A percentile compares a stretch with the other conserved stretches of the same genome.
Conservation (phyloP, 176 grass and related monocot genomes). For the Echinochloa phyllopogon region DNA sequence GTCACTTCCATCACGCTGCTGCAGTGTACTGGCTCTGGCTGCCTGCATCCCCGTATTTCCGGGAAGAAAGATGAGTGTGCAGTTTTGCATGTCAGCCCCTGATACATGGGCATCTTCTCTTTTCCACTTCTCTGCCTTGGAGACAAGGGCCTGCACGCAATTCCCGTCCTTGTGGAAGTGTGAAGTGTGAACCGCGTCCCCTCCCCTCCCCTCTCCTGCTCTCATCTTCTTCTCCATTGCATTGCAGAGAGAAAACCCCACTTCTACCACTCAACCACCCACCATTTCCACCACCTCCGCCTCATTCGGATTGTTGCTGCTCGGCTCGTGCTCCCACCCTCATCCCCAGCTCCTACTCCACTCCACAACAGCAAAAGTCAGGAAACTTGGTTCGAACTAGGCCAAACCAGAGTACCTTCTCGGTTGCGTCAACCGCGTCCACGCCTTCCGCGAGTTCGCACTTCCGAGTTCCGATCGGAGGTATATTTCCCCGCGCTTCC, state of each 20-base stretch:
- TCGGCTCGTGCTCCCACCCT: background rate
- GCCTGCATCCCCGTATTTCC: too few species aligned
- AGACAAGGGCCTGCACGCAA: background rate
- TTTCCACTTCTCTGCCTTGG: background rate
- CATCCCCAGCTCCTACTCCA: background rate
- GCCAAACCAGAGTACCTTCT: background rate
- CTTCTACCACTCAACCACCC: background rate
- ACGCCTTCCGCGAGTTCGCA: background rate
- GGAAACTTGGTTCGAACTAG: background rate
- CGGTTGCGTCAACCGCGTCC: background rate
- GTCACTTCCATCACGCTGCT: too few species aligned
- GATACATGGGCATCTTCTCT: background rate
- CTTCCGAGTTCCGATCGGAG: background rate
- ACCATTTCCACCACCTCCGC: background rate
- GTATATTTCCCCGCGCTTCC: background rate
- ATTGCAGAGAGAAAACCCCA: conserved; percentile 15
- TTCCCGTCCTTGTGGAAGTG: background rate
- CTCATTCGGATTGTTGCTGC: background rate
- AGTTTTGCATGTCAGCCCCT: background rate
- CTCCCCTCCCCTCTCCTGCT: background rate
- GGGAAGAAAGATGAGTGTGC: background rate
- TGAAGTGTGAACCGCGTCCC: background rate
- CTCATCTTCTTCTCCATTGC: background rate
- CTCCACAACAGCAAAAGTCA: background rate
- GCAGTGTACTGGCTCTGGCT: too few species aligned